Evolutionary conservation across 768 basidiomycete species (phyloP).

Genomic region (Pleurotus platypus): DNA sequence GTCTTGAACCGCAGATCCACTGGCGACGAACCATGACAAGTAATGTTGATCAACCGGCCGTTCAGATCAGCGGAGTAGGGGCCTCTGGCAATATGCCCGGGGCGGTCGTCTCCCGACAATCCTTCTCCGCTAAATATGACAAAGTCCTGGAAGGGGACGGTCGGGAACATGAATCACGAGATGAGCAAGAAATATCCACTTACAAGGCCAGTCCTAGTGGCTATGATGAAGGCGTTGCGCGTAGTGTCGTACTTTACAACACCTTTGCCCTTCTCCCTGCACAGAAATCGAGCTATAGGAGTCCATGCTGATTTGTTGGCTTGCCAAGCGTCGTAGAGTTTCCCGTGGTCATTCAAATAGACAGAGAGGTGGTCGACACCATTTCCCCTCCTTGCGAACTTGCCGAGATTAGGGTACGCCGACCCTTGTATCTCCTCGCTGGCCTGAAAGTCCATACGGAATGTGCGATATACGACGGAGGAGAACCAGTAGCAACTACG

Average conservation of each 20-base stretch:
- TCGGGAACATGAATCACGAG: neutral
- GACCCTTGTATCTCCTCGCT: neutral
- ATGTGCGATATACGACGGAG: conserved; percentile 4
- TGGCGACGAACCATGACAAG: neutral
- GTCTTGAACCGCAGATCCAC: conserved; percentile 2
- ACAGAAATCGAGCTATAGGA: neutral
- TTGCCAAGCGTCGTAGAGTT: conserved; percentile 5
- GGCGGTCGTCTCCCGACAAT: neutral
- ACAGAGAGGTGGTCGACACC: neutral
- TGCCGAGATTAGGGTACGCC: neutral
- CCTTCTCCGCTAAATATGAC: conserved; percentile 4
- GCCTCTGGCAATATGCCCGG: conserved; percentile 2
- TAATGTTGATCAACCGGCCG: conserved; percentile 1
- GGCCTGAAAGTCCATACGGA: neutral
- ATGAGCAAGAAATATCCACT: neutral
- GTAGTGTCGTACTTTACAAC: neutral
- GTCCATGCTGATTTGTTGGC: conserved; percentile 4
- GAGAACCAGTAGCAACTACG: conserved; percentile 8
- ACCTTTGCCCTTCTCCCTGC: conserved; percentile 7
- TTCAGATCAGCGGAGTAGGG: conserved; percentile 5
- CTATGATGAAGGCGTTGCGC: neutral
- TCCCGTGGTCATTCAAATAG: neutral
- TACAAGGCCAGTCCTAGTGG: neutral
- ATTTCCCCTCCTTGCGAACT: conserved; percentile 3
- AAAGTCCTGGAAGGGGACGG: neutral